phyloP scores from a whole-genome alignment of 371 early-diverging fungal species.

The Massospora cicadina region DNA sequence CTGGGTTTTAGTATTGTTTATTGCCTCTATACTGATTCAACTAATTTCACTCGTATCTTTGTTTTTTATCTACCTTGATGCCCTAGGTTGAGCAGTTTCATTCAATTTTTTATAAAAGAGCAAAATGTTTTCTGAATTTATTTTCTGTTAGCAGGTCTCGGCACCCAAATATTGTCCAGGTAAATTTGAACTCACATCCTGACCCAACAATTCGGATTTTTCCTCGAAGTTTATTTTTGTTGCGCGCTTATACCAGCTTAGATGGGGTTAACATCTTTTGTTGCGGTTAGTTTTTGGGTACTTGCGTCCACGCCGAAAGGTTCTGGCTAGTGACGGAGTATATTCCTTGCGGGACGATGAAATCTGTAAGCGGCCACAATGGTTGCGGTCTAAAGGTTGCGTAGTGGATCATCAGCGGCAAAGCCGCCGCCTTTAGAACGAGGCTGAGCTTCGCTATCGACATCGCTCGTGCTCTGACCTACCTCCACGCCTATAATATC shows the following conservation, averaged over 20 bases:
- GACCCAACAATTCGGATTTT: no score
- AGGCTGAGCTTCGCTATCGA: slow-evolving; percentile 34
- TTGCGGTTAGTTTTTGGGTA: slow-evolving; percentile 40
- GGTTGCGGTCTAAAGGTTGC: neutral
- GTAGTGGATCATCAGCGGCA: slow-evolving; percentile 27
- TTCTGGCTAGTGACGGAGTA: slow-evolving; percentile 34
- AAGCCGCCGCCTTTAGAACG: slow-evolving; percentile 22
- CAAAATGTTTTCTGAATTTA: neutral
- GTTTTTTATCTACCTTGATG: neutral
- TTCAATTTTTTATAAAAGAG: no score
- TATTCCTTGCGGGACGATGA: slow-evolving; percentile 27
- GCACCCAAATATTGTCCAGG: slow-evolving; percentile 38
- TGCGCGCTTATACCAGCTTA: no score
- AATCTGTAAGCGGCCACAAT: slow-evolving; percentile 16
- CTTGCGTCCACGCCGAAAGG: slow-evolving; percentile 23
- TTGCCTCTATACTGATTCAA: no score
- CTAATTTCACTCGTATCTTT: neutral
- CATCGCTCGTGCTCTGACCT: slow-evolving; percentile 30
- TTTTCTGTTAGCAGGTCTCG: slow-evolving; percentile 17
- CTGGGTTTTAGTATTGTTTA: neutral
- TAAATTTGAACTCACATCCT: no score
- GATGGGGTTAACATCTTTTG: no score
- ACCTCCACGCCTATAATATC: slow-evolving; percentile 30
- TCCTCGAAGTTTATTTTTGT: no score
- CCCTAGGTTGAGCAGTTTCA: no score